Evolutionary conservation across 2,329 filamentous ascomycete species (phyloP).

Genomic region (Talaromyces rugulosus): DNA sequence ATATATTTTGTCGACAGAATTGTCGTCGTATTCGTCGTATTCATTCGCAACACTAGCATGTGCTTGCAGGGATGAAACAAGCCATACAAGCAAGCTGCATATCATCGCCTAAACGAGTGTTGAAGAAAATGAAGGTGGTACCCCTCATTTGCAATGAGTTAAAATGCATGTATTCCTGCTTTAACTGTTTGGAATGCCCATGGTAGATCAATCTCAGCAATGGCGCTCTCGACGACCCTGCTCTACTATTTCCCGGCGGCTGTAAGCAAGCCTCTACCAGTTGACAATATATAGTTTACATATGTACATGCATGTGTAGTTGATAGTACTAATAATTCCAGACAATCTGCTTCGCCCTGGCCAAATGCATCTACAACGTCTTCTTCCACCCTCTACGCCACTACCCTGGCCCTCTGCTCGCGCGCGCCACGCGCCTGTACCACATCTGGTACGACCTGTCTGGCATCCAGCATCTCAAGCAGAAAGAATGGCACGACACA

Average conservation of each 20-base stretch:
- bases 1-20: too few relatives aligned
- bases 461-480: conserved; percentile 21
- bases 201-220: background rate
- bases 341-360: background rate
- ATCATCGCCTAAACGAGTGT: too few relatives aligned
- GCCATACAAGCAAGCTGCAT: too few relatives aligned
- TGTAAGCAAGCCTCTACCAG: background rate
- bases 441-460: conserved; percentile 11
- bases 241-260: background rate
- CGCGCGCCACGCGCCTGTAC: conserved; percentile 8
- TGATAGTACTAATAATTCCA: background rate
- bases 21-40: background rate
- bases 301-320: too few relatives aligned
- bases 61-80: too few relatives aligned
- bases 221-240: background rate
- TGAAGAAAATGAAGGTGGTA: too few relatives aligned
- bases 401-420: conserved; percentile 6
- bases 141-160: too few relatives aligned
- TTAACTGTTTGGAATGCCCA: too few relatives aligned
- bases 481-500: conserved; percentile 24
- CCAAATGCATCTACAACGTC: conserved; percentile 2
- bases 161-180: background rate
- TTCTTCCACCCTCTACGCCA: background rate
- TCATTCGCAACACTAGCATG: too few relatives aligned
- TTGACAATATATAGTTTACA: too few relatives aligned